These are phyloP conservation scores for Nannochloropsis gaditana DNA, from an alignment of 108 stramenopile species.

Conservation along the genomic window DNA sequence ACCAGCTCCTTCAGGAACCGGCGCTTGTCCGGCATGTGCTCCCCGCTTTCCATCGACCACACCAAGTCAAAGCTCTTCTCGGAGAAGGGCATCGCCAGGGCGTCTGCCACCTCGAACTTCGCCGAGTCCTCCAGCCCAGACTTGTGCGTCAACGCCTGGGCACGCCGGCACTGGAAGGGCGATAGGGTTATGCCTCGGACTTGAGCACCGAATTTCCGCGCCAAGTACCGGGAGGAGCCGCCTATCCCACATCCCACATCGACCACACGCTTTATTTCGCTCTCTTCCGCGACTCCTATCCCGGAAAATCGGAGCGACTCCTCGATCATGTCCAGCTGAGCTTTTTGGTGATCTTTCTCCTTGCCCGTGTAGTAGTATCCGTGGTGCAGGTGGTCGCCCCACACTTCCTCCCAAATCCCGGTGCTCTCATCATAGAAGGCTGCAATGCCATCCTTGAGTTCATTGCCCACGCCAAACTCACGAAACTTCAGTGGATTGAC, in stretches of 20 bases:
- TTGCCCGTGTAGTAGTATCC: slow-evolving; percentile 48
- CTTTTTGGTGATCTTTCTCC: slow-evolving; percentile 33
- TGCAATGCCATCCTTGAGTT: slow-evolving; percentile 87
- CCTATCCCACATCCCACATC: slow-evolving; percentile 85
- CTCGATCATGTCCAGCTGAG: slow-evolving; percentile 87
- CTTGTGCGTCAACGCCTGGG: slow-evolving; percentile 54
- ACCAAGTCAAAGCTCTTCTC: slow-evolving; percentile 80
- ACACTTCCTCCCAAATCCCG: slow-evolving; percentile 86
- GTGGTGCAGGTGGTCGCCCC: slow-evolving; percentile 73
- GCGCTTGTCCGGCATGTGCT: slow-evolving; percentile 93
- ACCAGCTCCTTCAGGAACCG: slow-evolving; percentile 80
- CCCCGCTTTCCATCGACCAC: slow-evolving; percentile 87
- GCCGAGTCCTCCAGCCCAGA: slow-evolving; percentile 65
- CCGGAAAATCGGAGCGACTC: slow-evolving; percentile 76
- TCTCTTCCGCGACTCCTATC: slow-evolving; percentile 38
- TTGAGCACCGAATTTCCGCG: slow-evolving; percentile 63
- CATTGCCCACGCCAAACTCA: not conserved
- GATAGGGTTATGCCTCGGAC: slow-evolving; percentile 79
- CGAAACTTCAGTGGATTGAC: not conserved
- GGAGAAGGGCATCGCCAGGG: slow-evolving; percentile 76
- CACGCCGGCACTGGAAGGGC: slow-evolving; percentile 79
- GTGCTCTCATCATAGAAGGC: slow-evolving; percentile 87
- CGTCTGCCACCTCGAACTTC: slow-evolving; percentile 74
- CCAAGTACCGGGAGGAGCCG: slow-evolving; percentile 75
- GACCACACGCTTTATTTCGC: slow-evolving; percentile 30